Base-by-base conservation (phyloP, 306 rosid genomes). In the Fragaria iinumae region DNA sequence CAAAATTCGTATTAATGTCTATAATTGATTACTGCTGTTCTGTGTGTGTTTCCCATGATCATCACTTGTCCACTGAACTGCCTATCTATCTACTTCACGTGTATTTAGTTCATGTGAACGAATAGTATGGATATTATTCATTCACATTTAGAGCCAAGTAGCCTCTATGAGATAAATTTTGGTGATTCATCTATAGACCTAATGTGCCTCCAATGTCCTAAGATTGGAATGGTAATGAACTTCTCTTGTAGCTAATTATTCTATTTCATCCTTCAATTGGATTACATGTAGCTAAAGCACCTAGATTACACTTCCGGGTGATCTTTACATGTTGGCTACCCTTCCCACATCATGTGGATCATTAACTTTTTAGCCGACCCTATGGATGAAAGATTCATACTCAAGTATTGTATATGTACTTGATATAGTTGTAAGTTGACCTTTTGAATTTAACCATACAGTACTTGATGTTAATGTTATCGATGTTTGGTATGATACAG, bases 401-500 rank as follows among this genome's bases (percentile, higher is more conserved):
- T 59, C 38, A 25, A 59, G 13, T 57, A 32, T 34, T 6, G 13
- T 57, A 62, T 34, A 2, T 64, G 10, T 14, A 32, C 44, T 64
- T 64, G 45, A 14, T 34, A 20, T 64, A 20, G 44, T 34, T 64
- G 69, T 29, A 45, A 70, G 41, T 70, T 70, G 57, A 48, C 9
- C 16, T 21, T 29, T 0, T 25, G 60, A 27, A 8, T 70, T 48
- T n/a, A 29, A 27, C 59, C 41, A 47, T 70, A 21, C 44, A 11
- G 3, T 74, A 2, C 16, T 16, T 20, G 6, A 6, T 59, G 56
- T 59, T 43, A 8, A 16, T 53, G 3, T 73, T n/a, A 38, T 23
- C 23, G 10, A 32, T 63, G 9, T 52, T 16, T 10, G 48, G 12
- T 76, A 43, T 78, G 62, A 67, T 91, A 71, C 91, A 96, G 99